Evolutionary conservation across 2,329 filamentous ascomycete genomes (phyloP).

Genomic region (Sphaerulina vaccinii): DNA sequence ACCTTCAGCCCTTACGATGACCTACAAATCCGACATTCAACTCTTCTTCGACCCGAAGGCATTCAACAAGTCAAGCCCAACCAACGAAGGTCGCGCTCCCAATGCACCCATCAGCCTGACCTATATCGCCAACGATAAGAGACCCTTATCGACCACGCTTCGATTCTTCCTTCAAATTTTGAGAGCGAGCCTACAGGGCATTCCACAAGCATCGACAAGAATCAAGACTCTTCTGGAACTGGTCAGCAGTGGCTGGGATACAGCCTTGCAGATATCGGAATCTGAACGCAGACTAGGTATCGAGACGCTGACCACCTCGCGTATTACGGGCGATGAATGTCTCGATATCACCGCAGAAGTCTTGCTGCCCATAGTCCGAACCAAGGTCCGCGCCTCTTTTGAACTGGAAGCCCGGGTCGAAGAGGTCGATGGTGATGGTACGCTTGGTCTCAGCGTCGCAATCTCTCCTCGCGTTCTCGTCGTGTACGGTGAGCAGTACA

Average conservation of each 20-base stretch:
- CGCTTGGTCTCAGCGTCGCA: conserved; percentile 51
- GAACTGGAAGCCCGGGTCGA: conserved; percentile 48
- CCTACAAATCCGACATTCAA: conserved; percentile 69
- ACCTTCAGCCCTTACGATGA: conserved; percentile 67
- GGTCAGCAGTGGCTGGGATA: conserved; percentile 66
- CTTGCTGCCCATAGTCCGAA: conserved; percentile 63
- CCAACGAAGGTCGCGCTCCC: conserved; percentile 25
- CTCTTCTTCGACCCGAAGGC: conserved; percentile 67
- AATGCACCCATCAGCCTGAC: conserved; percentile 65
- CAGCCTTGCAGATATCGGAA: conserved; percentile 58
- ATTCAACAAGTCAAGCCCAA: conserved; percentile 45
- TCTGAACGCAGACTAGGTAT: conserved; percentile 63
- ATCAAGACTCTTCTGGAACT: conserved; percentile 58
- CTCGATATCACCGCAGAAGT: conserved; percentile 62
- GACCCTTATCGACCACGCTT: conserved; percentile 62
- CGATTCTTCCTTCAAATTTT: conserved; percentile 75
- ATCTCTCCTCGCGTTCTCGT: conserved; percentile 54
- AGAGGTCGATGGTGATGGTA: conserved; percentile 48
- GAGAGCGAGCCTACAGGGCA: conserved; percentile 62
- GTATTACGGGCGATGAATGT: conserved; percentile 63
- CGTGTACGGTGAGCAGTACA: conserved; percentile 76
- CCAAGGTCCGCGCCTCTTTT: conserved; percentile 65
- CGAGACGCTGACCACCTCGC: conserved; percentile 64
- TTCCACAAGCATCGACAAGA: conserved; percentile 59
- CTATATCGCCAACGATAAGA: conserved; percentile 60